Percentiles rank a stretch among this genome's conserved stretches.
These are phyloP conservation scores for Calcarisporium arbuscula DNA, from an alignment of 2,329 filamentous ascomycete species.

Conservation along the genomic window DNA sequence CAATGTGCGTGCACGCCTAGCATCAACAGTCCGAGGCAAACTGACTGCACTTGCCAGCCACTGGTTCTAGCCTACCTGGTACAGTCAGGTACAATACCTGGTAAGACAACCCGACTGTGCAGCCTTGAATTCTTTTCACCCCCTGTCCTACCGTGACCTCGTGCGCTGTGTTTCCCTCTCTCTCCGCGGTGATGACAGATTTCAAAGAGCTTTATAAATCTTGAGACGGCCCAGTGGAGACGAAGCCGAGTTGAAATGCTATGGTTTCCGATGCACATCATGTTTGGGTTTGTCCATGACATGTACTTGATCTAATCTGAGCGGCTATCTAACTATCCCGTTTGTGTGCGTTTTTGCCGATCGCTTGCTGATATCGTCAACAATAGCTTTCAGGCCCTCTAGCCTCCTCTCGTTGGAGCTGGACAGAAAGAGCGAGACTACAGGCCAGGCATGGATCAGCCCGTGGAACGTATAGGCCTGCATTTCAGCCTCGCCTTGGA, in stretches of 20 bases:
- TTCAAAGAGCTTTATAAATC: conserved; percentile 27
- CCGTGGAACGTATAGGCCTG: conserved; percentile 54
- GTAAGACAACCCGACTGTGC: no score
- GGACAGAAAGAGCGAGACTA: conserved; percentile 56
- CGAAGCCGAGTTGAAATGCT: conserved; percentile 44
- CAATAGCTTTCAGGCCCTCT: conserved; percentile 41
- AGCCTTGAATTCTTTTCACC: no score
- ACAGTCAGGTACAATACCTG: no score
- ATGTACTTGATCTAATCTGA: conserved; percentile 64
- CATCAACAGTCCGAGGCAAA: no score
- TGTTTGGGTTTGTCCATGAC: conserved; percentile 23
- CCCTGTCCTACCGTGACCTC: no score
- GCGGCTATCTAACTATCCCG: conserved; percentile 16
- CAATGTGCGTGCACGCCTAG: no score
- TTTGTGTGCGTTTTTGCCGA: conserved; percentile 13
- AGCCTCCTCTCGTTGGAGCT: conserved; percentile 41
- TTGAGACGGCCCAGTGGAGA: conserved; percentile 26
- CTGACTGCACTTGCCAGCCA: no score
- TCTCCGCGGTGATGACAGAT: conserved; percentile 32
- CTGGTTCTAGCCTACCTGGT: no score
- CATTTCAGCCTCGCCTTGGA: conserved; percentile 47
- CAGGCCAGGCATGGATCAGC: conserved; percentile 77
- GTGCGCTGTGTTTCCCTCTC: conserved; percentile 1
- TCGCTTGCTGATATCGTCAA: conserved; percentile 29
- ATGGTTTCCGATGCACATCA: conserved; percentile 36